A percentile compares a stretch with the other conserved stretches of the same genome.
Evolutionary conservation across 176 grass and related monocot genomes (phyloP).

Genomic region (Calamus simplicifolius): DNA sequence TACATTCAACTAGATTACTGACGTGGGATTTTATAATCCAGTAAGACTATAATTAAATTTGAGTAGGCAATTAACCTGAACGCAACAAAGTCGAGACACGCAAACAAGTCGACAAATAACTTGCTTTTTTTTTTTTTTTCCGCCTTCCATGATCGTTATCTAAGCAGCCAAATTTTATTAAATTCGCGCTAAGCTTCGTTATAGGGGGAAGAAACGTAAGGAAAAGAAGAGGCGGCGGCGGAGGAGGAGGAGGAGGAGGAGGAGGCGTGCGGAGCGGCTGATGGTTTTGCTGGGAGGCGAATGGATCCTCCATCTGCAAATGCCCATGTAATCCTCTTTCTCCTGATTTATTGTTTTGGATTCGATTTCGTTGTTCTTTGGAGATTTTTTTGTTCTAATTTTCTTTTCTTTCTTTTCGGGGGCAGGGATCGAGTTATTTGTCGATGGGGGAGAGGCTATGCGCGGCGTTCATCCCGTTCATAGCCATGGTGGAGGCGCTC

Average conservation of each 20-base stretch:
- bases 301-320: conserved; percentile 3
- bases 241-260: neutral
- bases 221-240: neutral
- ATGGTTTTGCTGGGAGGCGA: neutral
- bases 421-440: conserved; percentile 32
- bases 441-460: conserved; percentile 35
- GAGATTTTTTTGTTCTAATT: conserved; percentile 17
- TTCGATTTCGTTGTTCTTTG: neutral
- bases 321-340: neutral
- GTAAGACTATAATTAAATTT: too few species aligned
- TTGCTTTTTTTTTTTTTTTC: too few species aligned
- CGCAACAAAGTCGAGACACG: too few species aligned
- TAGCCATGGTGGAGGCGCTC: conserved; percentile 31
- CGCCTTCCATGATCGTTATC: too few species aligned
- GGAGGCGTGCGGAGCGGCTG: neutral
- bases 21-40: too few species aligned
- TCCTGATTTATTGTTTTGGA: neutral
- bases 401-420: neutral
- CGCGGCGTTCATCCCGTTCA: conserved; percentile 33
- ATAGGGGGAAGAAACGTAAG: neutral
- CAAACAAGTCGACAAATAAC: too few species aligned
- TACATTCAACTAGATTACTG: too few species aligned
- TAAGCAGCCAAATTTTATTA: too few species aligned
- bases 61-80: too few species aligned
- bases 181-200: too few species aligned